Evolutionary conservation across 1,139 yeast genomes (phyloP).

Genomic region (Candida mesenterica): DNA sequence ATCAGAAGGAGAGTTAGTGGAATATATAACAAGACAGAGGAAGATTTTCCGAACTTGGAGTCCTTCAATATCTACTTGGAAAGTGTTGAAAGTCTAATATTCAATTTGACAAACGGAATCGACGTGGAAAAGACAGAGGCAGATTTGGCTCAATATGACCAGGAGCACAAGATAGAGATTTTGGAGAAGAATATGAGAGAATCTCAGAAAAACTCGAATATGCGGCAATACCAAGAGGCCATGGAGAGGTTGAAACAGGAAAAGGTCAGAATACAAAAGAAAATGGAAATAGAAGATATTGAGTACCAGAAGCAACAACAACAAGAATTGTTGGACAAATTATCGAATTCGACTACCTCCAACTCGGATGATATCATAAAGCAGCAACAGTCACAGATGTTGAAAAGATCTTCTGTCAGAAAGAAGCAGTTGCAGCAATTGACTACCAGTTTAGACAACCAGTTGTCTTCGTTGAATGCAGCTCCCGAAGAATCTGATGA

Average conservation of each 20-base stretch:
- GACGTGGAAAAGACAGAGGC: slow-evolving; percentile 74
- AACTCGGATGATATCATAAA: slow-evolving; percentile 53
- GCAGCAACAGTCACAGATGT: slow-evolving; percentile 40
- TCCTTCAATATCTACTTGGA: slow-evolving; percentile 79
- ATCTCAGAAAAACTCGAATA: slow-evolving; percentile 66
- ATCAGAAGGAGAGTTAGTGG: slow-evolving; percentile 73
- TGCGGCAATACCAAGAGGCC: slow-evolving; percentile 56
- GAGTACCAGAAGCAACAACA: slow-evolving; percentile 56
- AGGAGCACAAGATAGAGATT: slow-evolving; percentile 71
- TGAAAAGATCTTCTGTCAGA: slow-evolving; percentile 65
- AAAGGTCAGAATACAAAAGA: slow-evolving; percentile 61
- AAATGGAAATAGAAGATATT: slow-evolving; percentile 66
- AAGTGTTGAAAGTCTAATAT: slow-evolving; percentile 76
- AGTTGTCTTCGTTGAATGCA: slow-evolving; percentile 31
- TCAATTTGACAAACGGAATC: slow-evolving; percentile 67
- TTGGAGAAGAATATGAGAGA: slow-evolving; percentile 62
- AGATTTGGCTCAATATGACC: slow-evolving; percentile 68
- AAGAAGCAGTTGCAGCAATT: slow-evolving; percentile 67
- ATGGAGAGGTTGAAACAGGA: slow-evolving; percentile 59
- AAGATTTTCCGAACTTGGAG: slow-evolving; percentile 60
- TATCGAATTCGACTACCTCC: slow-evolving; percentile 52
- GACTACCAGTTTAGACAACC: slow-evolving; percentile 48
- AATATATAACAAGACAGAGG: slow-evolving; percentile 78
- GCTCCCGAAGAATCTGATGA: slow-evolving; percentile 20
- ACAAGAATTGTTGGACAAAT: slow-evolving; percentile 67